Base-by-base conservation (phyloP, 2,329 filamentous ascomycete genomes). In the Coniochaeta sp. region DNA sequence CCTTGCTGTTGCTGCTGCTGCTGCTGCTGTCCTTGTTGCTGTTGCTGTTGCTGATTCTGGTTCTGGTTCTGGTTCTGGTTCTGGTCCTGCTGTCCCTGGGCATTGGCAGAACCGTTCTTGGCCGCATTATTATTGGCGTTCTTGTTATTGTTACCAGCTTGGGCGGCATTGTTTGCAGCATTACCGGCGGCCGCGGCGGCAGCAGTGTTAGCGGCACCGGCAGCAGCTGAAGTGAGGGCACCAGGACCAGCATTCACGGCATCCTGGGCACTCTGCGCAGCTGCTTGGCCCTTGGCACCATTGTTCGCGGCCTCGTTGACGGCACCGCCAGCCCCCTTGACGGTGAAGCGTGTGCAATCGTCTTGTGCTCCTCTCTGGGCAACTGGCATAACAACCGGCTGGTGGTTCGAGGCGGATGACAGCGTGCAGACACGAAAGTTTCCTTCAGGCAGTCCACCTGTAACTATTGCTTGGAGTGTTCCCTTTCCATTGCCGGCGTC, bases 361-460 rank as follows among this genome's bases (percentile, higher is more conserved):
- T 83, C 81, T 67, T 82, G 80, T 4, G 77, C 71, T 55, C 81
- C 81, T 64, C 80, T 75, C 69, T 82, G 78, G 59, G 81, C 80
- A 57, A 82, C 73, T 30, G 82, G 82, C 82, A 85, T 85, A 26
- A 81, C 66, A 2, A 84, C 82, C 16, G 81, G 81, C 69, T 84
- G 81, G 70, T 83, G 81, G 66, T 83, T 83, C 62, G 69, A 71
- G 4, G 79, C 72, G 1, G 79, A 74, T 24, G 76, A 76, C 73
- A 83, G 79, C 22, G 79, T 80, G 67, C 81, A 83, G 47, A 78
- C 77, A 57, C 81, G 75, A 68, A 82, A 83, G 62, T 69, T 66
- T 4, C 81, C 81, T 32, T 70, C 70, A 10, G 77, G 74, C 24
- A 83, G 73, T 26, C 81, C 81, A 1, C 71, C 77, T 0, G 69